Conservation (phyloP, 805 yeast species). For the Metschnikowia arizonensis region DNA sequence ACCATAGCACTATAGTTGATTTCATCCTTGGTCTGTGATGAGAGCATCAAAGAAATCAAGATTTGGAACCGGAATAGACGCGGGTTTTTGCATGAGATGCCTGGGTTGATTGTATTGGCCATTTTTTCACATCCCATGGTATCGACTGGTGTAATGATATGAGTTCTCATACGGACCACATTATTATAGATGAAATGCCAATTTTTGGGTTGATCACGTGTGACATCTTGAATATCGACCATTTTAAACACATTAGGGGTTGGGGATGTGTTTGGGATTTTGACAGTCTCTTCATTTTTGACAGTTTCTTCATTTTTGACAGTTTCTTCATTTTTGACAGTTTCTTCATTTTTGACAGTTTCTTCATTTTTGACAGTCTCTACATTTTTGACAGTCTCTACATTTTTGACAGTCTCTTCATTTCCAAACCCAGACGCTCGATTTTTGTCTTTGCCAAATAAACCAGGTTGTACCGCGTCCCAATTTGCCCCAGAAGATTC, state of each 20-base stretch:
- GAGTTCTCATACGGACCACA: slow-evolving; percentile 62
- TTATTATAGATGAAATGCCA: slow-evolving; percentile 56
- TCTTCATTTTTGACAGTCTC: too few relatives aligned
- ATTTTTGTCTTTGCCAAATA: too few relatives aligned
- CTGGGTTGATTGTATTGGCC: slow-evolving; percentile 41
- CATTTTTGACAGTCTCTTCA: too few relatives aligned
- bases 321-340: too few relatives aligned
- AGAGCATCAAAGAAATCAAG: slow-evolving; percentile 75
- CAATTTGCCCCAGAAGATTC: too few relatives aligned
- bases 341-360: too few relatives aligned
- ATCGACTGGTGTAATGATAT: slow-evolving; percentile 80
- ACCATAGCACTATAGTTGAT: slow-evolving; percentile 70
- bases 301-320: too few relatives aligned
- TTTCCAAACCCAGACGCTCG: too few relatives aligned
- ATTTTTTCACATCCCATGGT: slow-evolving; percentile 76
- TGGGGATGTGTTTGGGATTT: too few relatives aligned
- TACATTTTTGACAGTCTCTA: too few relatives aligned
- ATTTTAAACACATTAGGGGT: slow-evolving; percentile 15
- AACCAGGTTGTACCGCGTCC: too few relatives aligned
- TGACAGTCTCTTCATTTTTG: too few relatives aligned
- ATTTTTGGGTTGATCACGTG: slow-evolving; percentile 22
- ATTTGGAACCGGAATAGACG: slow-evolving; percentile 61
- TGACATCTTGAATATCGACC: slow-evolving; percentile 8
- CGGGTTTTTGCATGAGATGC: slow-evolving; percentile 31
- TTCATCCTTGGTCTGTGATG: slow-evolving; percentile 91